Conservation (phyloP, 2,329 filamentous ascomycete genomes). For the Penicillium sp. region DNA sequence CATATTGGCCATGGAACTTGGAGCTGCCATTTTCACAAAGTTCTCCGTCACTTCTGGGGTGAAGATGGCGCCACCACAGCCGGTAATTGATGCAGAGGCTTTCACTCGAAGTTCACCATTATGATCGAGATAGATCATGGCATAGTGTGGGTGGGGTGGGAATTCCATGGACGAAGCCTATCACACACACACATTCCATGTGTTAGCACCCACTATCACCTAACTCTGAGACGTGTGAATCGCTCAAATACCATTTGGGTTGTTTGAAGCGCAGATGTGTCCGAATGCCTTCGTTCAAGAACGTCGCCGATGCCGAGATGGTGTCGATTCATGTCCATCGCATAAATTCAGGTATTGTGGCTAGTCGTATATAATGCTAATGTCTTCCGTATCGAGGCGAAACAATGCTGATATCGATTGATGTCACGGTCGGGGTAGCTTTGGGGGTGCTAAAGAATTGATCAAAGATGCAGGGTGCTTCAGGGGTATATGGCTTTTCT, state of each 20-base stretch:
- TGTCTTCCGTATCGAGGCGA: background rate
- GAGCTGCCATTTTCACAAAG: conserved; percentile 37
- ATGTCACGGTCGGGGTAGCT: background rate
- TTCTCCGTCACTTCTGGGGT: conserved; percentile 41
- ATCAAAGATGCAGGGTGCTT: conserved; percentile 2
- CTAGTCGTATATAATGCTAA: background rate
- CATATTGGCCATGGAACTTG: conserved; percentile 26
- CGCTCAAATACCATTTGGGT: conserved; percentile 21
- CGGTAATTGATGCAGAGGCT: conserved; percentile 39
- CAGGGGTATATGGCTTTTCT: conserved; percentile 5
- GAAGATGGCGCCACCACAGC: conserved; percentile 39
- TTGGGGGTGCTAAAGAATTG: background rate
- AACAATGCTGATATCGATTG: background rate
- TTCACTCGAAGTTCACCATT: conserved; percentile 39
- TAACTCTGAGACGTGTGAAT: background rate
- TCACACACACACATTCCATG: conserved; percentile 2
- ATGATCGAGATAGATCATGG: conserved; percentile 43
- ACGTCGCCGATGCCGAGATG: conserved; percentile 17
- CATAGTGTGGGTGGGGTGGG: conserved; percentile 41
- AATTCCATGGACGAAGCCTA: conserved; percentile 27
- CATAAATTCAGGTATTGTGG: background rate
- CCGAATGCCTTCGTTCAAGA: conserved; percentile 28
- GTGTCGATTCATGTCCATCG: conserved; percentile 25
- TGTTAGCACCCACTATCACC: conserved; percentile 11
- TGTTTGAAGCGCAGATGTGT: conserved; percentile 22